phyloP scores from a whole-genome alignment of 805 yeast species.

The Tetrapisispora iriomotensis region DNA sequence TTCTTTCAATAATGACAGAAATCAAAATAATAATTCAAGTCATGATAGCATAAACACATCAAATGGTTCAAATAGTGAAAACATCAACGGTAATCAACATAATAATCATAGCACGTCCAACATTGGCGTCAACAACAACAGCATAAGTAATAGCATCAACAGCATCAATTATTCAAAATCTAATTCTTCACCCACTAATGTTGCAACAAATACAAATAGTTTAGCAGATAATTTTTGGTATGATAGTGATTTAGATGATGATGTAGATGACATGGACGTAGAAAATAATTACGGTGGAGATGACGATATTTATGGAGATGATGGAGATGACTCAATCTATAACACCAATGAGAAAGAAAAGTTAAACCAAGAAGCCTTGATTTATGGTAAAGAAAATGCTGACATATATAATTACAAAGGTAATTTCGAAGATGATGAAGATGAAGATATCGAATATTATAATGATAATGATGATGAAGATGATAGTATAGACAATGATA shows the following conservation, averaged over 20 bases:
- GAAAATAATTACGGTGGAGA: constrained; percentile 36
- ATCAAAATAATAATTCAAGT: no score
- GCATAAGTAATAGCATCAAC: constrained; percentile 6
- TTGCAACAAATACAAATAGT: constrained; percentile 35
- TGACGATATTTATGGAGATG: constrained; percentile 33
- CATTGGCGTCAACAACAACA: constrained; percentile 4
- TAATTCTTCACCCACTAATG: not conserved
- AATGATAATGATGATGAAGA: constrained; percentile 18
- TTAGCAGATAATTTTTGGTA: constrained; percentile 82
- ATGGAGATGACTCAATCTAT: constrained; percentile 28
- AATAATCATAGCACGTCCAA: constrained; percentile 1
- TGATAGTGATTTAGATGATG: constrained; percentile 59
- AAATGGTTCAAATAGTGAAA: not conserved
- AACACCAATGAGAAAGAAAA: not conserved
- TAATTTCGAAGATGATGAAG: constrained; percentile 29
- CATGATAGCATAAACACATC: constrained; percentile 9
- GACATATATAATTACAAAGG: constrained; percentile 38
- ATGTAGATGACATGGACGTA: constrained; percentile 43
- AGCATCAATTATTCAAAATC: constrained; percentile 5
- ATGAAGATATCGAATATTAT: constrained; percentile 3
- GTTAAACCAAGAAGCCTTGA: constrained; percentile 3
- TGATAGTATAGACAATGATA: constrained; percentile 28
- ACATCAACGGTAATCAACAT: constrained; percentile 1
- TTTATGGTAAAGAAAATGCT: constrained; percentile 31
- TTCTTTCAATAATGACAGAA: constrained; percentile 6